A percentile compares a stretch with the other conserved stretches of the same genome.
Conservation (phyloP, 495 filamentous ascomycete genomes). For the Lepraria neglecta region DNA sequence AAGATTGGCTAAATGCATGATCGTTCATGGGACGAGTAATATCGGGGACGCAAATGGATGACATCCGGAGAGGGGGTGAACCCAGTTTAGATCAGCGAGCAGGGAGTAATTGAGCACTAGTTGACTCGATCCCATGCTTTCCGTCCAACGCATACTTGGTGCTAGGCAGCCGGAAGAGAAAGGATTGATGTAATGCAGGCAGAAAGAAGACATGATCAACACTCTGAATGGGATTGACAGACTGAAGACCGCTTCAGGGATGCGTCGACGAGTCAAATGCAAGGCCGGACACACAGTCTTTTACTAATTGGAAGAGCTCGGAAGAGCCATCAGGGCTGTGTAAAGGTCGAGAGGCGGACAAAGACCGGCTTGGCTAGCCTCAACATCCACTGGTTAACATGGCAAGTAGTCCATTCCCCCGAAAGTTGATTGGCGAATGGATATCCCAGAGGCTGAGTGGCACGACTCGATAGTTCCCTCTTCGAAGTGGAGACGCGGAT, state of each 20-base stretch:
- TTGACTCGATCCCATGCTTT: conserved; percentile 11
- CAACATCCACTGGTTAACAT: conserved; percentile 5
- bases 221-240: conserved; percentile 7
- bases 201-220: conserved; percentile 22
- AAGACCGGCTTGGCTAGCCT: conserved; percentile 15
- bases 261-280: conserved; percentile 17
- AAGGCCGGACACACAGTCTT: conserved; percentile 12
- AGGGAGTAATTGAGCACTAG: neutral
- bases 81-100: conserved; percentile 14
- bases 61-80: neutral
- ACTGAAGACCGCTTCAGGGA: neutral
- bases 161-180: conserved; percentile 14
- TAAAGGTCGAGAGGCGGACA: conserved; percentile 16
- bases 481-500: conserved; percentile 13
- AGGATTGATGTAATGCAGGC: conserved; percentile 13
- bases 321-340: conserved; percentile 21
- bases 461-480: neutral
- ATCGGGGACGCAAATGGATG: neutral
- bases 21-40: neutral
- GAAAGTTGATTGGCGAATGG: conserved; percentile 4
- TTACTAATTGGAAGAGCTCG: conserved; percentile 8
- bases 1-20: neutral
- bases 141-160: conserved; percentile 15
- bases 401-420: conserved; percentile 3
- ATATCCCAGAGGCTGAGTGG: conserved; percentile 3